Conservation (phyloP, 2,329 filamentous ascomycete species). For the Sphaerulina populicola region DNA sequence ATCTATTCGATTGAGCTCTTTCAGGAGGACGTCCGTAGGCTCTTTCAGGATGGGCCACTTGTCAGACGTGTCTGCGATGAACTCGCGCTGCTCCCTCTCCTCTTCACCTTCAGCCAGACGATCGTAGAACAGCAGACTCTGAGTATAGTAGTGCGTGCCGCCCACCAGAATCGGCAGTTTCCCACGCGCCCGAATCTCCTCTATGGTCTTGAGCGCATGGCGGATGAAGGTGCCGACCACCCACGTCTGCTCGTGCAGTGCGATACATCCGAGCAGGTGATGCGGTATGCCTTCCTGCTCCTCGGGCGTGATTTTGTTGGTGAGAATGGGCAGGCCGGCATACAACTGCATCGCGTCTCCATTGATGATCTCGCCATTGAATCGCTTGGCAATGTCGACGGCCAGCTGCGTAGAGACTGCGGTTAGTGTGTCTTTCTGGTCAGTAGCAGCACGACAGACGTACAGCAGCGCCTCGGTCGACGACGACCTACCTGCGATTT, state of each 20-base stretch:
- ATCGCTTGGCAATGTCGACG: constrained; percentile 71
- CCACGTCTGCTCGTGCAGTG: constrained; percentile 71
- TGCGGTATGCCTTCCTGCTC: constrained; percentile 77
- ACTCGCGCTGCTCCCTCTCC: constrained; percentile 26
- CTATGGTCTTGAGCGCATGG: constrained; percentile 60
- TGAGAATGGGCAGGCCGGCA: constrained; percentile 81
- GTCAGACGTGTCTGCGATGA: constrained; percentile 25
- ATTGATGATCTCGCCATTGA: constrained; percentile 92
- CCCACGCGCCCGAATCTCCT: constrained; percentile 68
- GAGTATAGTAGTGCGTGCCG: constrained; percentile 91
- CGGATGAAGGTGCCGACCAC: constrained; percentile 67
- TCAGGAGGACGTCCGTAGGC: constrained; percentile 61
- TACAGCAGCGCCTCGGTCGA: background rate
- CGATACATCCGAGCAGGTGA: constrained; percentile 74
- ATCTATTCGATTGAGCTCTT: constrained; percentile 69
- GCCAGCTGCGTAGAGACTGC: constrained; percentile 57
- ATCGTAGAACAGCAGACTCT: constrained; percentile 76
- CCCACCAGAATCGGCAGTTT: constrained; percentile 85
- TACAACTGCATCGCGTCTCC: constrained; percentile 98
- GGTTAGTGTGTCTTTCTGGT: constrained; percentile 30
- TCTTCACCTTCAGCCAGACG: constrained; percentile 48
- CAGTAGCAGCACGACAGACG: background rate
- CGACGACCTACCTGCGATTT: constrained; percentile 67
- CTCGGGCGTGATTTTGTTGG: constrained; percentile 73
- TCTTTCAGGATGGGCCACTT: constrained; percentile 63